These are phyloP conservation scores for Juglanconis juglandina DNA, from an alignment of 2,329 filamentous ascomycete genomes.

Conservation along the genomic window DNA sequence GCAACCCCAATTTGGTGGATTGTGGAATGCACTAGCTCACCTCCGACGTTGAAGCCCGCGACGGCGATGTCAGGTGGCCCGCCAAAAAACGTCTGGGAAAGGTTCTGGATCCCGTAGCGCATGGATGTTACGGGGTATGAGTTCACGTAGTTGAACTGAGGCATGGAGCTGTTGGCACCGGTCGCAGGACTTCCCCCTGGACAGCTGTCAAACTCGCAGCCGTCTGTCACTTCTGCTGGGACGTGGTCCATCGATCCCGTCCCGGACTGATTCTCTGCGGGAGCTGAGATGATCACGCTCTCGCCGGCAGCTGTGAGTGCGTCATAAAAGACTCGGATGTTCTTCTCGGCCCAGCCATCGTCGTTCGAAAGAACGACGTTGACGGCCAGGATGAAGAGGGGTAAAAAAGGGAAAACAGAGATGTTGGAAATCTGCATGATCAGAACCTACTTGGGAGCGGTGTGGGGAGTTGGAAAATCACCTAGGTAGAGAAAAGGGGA, in stretches of 20 bases:
- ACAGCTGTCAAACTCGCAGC: constrained; percentile 63
- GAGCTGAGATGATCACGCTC: constrained; percentile 60
- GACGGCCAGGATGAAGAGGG: neutral
- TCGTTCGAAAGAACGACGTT: constrained; percentile 46
- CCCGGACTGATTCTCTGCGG: constrained; percentile 65
- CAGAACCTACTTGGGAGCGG: neutral
- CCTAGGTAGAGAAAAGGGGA: neutral
- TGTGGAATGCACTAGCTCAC: neutral
- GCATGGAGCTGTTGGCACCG: constrained; percentile 54
- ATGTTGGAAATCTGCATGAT: neutral
- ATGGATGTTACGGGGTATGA: constrained; percentile 64
- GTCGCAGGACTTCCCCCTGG: constrained; percentile 51
- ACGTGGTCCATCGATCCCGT: constrained; percentile 51
- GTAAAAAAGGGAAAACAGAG: neutral
- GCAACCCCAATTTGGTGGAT: neutral
- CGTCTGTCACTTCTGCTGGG: constrained; percentile 42
- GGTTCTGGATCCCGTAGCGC: constrained; percentile 57
- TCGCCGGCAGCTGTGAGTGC: constrained; percentile 54
- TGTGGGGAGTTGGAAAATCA: neutral
- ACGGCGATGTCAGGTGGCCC: constrained; percentile 59
- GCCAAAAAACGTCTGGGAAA: constrained; percentile 53
- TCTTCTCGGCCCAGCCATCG: constrained; percentile 70
- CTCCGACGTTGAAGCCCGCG: constrained; percentile 57
- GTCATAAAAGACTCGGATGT: constrained; percentile 58
- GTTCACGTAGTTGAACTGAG: constrained; percentile 69